phyloP scores from a whole-genome alignment of 2,329 filamentous ascomycete genomes.

The Trichoderma pleuroti region DNA sequence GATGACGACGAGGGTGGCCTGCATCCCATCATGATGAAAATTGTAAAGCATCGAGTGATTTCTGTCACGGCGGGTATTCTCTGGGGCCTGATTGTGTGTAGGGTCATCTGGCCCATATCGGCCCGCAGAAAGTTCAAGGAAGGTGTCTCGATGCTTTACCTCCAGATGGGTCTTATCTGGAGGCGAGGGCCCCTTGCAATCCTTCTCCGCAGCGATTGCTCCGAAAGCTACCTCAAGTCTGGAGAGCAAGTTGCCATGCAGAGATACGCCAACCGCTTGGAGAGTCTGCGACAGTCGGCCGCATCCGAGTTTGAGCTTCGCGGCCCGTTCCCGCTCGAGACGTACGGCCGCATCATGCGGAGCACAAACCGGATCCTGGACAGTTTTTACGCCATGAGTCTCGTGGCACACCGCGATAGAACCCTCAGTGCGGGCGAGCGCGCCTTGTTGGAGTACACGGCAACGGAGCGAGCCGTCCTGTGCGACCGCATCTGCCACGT shows the following conservation, averaged over 20 bases:
- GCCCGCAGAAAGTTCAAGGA: conserved; percentile 81
- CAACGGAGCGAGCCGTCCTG: conserved; percentile 71
- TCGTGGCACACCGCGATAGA: conserved; percentile 75
- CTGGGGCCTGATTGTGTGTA: conserved; percentile 83
- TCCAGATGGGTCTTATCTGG: conserved; percentile 91
- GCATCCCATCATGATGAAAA: conserved; percentile 75
- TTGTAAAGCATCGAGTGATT: conserved; percentile 77
- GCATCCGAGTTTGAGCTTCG: conserved; percentile 76
- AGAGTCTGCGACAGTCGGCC: conserved; percentile 66
- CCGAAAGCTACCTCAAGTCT: conserved; percentile 69
- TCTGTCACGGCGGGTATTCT: conserved; percentile 78
- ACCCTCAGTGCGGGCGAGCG: conserved; percentile 72
- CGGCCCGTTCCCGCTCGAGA: conserved; percentile 71
- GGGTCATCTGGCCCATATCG: conserved; percentile 84
- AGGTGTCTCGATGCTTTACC: conserved; percentile 76
- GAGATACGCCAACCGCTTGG: conserved; percentile 66
- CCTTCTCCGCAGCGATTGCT: conserved; percentile 56
- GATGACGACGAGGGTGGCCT: conserved; percentile 79
- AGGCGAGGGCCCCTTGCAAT: conserved; percentile 81
- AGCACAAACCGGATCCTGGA: conserved; percentile 78
- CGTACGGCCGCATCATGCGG: conserved; percentile 66
- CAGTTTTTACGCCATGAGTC: conserved; percentile 88
- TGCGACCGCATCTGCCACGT: conserved; percentile 85
- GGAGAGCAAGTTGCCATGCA: conserved; percentile 82
- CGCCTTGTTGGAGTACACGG: conserved; percentile 70